phyloP scores from a whole-genome alignment of 441 rosid genomes.

The Lepidium campestre region DNA sequence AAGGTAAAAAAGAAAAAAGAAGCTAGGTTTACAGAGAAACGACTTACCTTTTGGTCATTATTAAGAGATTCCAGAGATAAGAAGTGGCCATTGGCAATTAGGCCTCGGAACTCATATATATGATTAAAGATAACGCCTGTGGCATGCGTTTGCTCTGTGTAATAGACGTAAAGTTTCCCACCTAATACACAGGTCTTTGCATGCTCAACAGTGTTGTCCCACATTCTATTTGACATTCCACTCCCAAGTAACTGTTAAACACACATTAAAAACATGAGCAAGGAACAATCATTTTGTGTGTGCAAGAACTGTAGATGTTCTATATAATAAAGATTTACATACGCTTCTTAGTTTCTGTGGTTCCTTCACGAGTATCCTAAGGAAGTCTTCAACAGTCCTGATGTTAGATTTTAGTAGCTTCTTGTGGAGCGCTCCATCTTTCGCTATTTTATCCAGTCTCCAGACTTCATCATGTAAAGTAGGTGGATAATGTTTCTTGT shows the following conservation, averaged over 20 bases:
- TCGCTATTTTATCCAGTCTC: slow-evolving; percentile 93
- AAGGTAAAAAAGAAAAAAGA: neutral
- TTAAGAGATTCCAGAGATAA: slow-evolving; percentile 64
- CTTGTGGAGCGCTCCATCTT: slow-evolving; percentile 95
- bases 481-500: slow-evolving; percentile 97
- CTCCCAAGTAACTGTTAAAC: slow-evolving; percentile 77
- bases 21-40: neutral
- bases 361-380: slow-evolving; percentile 68
- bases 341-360: slow-evolving; percentile 74
- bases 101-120: slow-evolving; percentile 74
- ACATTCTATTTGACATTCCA: slow-evolving; percentile 96
- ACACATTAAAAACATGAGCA: neutral
- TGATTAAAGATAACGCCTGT: slow-evolving; percentile 83
- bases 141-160: slow-evolving; percentile 44
- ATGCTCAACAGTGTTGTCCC: slow-evolving; percentile 92
- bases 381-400: slow-evolving; percentile 77
- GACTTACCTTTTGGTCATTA: slow-evolving; percentile 66
- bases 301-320: neutral
- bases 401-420: slow-evolving; percentile 55
- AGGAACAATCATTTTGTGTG: slow-evolving; percentile 1
- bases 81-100: slow-evolving; percentile 65
- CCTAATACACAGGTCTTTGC: slow-evolving; percentile 90
- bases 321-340: slow-evolving; percentile 22
- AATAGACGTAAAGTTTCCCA: slow-evolving; percentile 75
- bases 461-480: slow-evolving; percentile 89